Conservation (phyloP, 768 basidiomycete species). For the Nidularia pulvinata region DNA sequence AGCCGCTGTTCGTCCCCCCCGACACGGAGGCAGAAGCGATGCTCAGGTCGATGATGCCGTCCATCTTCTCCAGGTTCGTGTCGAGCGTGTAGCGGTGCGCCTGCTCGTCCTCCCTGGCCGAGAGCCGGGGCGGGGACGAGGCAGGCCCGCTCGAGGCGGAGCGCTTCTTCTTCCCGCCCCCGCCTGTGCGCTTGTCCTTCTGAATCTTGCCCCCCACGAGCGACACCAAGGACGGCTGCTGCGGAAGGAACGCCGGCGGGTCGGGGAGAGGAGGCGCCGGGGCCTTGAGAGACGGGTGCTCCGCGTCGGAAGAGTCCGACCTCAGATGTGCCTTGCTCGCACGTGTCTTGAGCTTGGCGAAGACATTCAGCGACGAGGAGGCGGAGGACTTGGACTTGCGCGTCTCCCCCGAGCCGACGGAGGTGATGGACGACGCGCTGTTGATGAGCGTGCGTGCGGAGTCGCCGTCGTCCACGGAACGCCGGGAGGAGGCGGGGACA, state of each 20-base stretch:
- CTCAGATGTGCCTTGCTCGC: background rate
- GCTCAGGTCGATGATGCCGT: slow-evolving; percentile 72
- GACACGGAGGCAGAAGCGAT: slow-evolving; percentile 1
- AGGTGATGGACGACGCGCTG: slow-evolving; percentile 4
- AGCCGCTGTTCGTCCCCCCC: no score
- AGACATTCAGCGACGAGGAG: background rate
- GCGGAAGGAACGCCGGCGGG: background rate
- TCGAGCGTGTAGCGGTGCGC: slow-evolving; percentile 48
- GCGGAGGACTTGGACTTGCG: slow-evolving; percentile 6
- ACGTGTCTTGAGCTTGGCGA: background rate
- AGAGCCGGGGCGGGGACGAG: background rate
- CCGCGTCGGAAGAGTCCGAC: background rate
- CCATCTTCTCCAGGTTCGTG: slow-evolving; percentile 74
- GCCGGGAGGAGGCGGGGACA: background rate
- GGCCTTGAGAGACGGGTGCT: background rate
- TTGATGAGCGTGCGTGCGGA: slow-evolving; percentile 7
- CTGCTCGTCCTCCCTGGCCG: background rate
- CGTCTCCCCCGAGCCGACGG: slow-evolving; percentile 2
- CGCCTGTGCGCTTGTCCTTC: slow-evolving; percentile 3
- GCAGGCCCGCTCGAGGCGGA: background rate
- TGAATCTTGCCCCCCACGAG: slow-evolving; percentile 3
- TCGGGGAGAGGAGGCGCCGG: background rate
- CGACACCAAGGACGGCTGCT: slow-evolving; percentile 1
- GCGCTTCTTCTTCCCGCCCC: background rate
- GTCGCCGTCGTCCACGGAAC: slow-evolving; percentile 8